These are phyloP conservation scores for Moniliella sp. DNA, from an alignment of 1,284 basidiomycete species.

Conservation along the genomic window DNA sequence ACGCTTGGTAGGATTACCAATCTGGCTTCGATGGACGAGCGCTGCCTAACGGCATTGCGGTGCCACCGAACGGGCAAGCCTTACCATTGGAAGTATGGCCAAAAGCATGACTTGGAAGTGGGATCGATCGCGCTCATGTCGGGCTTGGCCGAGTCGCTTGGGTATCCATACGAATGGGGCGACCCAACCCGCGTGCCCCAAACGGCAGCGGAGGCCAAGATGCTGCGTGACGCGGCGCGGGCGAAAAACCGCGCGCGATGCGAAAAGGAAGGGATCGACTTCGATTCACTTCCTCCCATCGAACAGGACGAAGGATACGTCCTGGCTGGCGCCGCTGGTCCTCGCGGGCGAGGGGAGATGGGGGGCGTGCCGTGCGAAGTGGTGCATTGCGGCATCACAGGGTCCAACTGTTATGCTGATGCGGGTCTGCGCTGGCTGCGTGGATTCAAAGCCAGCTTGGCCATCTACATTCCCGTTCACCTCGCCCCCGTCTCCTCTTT, in stretches of 20 bases:
- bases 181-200: constrained; percentile 12
- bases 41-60: constrained; percentile 24
- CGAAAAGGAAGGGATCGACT: background rate
- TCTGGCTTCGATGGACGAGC: constrained; percentile 33
- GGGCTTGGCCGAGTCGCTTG: constrained; percentile 14
- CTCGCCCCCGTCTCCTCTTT: constrained; percentile 33
- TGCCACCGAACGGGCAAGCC: constrained; percentile 17
- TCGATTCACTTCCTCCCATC: background rate
- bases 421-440: constrained; percentile 24
- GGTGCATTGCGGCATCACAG: constrained; percentile 31
- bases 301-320: constrained; percentile 7
- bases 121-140: constrained; percentile 9
- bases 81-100: constrained; percentile 23
- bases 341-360: constrained; percentile 17
- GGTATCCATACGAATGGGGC: constrained; percentile 19
- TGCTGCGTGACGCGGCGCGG: constrained; percentile 3
- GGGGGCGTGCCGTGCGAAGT: constrained; percentile 32
- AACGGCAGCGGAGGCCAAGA: constrained; percentile 6
- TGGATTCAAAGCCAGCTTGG: constrained; percentile 29
- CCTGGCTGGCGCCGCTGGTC: constrained; percentile 12
- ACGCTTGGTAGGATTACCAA: constrained; percentile 11
- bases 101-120: constrained; percentile 6
- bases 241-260: background rate
- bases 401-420: constrained; percentile 28
- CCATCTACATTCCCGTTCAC: constrained; percentile 36